Evolutionary conservation across 2,329 filamentous ascomycete genomes (phyloP).

Genomic region (Ophiostoma tasmaniense): DNA sequence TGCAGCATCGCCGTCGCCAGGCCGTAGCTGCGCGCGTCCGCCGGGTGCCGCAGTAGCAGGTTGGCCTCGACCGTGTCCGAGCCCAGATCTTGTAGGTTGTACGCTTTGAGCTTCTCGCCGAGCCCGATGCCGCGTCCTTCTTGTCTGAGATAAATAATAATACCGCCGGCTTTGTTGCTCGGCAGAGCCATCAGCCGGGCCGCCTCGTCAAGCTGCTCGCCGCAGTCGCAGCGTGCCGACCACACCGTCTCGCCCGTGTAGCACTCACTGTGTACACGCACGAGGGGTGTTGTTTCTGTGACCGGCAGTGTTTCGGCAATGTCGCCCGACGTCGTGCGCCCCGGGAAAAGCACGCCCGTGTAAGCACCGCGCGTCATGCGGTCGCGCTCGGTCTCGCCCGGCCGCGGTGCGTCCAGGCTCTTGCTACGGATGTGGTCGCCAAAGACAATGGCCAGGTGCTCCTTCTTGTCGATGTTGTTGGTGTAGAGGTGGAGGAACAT

Average conservation of each 20-base stretch:
- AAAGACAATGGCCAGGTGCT: constrained; percentile 95
- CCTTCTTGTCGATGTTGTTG: constrained; percentile 88
- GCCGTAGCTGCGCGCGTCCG: constrained; percentile 89
- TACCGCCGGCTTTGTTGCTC: constrained; percentile 58
- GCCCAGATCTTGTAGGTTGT: constrained; percentile 92
- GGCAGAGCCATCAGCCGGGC: constrained; percentile 82
- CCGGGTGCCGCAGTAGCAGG: constrained; percentile 78
- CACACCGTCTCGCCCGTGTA: constrained; percentile 98
- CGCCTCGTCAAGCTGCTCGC: constrained; percentile 94
- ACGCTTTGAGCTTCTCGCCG: constrained; percentile 92
- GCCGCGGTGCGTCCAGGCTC: constrained; percentile 60
- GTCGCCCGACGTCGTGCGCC: constrained; percentile 66
- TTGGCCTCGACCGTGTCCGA: constrained; percentile 98
- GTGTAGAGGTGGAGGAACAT: constrained; percentile 96
- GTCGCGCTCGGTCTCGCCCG: constrained; percentile 77
- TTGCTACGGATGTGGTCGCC: constrained; percentile 71
- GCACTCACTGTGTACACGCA: constrained; percentile 95
- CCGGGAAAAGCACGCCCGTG: constrained; percentile 76
- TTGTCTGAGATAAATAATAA: constrained; percentile 92
- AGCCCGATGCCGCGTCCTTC: constrained; percentile 93
- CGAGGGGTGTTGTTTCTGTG: constrained; percentile 48
- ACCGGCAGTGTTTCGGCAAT: constrained; percentile 11
- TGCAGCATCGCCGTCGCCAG: constrained; percentile 90
- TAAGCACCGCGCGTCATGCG: constrained; percentile 94
- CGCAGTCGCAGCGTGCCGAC: constrained; percentile 96